These are phyloP conservation scores for Tetragonia tetragonoides DNA, from an alignment of 148 eudicot genomes.

Conservation along the genomic window DNA sequence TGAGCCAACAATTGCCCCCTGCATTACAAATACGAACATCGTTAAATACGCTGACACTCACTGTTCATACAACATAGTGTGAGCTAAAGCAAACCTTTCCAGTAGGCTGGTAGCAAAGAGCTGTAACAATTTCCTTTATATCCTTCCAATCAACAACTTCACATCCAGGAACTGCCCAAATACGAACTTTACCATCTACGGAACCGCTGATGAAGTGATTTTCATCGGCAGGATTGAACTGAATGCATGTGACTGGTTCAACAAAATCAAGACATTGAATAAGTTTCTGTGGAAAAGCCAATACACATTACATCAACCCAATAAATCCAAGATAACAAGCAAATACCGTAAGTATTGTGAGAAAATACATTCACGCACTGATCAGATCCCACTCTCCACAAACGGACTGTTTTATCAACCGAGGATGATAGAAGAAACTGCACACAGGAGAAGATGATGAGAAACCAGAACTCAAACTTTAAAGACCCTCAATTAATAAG, in stretches of 20 bases:
- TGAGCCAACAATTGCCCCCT: slow-evolving; percentile 71
- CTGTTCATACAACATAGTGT: not conserved
- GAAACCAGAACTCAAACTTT: not conserved
- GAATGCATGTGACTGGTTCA: slow-evolving; percentile 78
- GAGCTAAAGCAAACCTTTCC: slow-evolving; percentile 57
- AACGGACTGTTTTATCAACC: slow-evolving; percentile 71
- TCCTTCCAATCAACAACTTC: slow-evolving; percentile 87
- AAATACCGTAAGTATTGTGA: slow-evolving; percentile 72
- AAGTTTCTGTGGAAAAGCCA: slow-evolving; percentile 16
- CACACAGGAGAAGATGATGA: slow-evolving; percentile 17
- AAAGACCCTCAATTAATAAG: not conserved
- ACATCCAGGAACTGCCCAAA: slow-evolving; percentile 57
- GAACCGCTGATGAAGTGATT: slow-evolving; percentile 87
- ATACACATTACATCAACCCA: not conserved
- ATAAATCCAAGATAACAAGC: not conserved
- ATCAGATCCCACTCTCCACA: slow-evolving; percentile 77
- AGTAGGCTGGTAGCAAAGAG: slow-evolving; percentile 76
- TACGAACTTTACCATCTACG: slow-evolving; percentile 91
- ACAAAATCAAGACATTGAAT: slow-evolving; percentile 9
- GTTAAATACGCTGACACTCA: not conserved
- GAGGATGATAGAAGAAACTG: slow-evolving; percentile 83
- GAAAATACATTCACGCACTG: slow-evolving; percentile 61
- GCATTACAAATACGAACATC: slow-evolving; percentile 23
- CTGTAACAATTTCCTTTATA: slow-evolving; percentile 73
- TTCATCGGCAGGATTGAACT: slow-evolving; percentile 76